Percentiles rank a stretch among this genome's conserved stretches.
Conservation (phyloP, 371 early-diverging fungal species). For the Entomophthora muscae region DNA sequence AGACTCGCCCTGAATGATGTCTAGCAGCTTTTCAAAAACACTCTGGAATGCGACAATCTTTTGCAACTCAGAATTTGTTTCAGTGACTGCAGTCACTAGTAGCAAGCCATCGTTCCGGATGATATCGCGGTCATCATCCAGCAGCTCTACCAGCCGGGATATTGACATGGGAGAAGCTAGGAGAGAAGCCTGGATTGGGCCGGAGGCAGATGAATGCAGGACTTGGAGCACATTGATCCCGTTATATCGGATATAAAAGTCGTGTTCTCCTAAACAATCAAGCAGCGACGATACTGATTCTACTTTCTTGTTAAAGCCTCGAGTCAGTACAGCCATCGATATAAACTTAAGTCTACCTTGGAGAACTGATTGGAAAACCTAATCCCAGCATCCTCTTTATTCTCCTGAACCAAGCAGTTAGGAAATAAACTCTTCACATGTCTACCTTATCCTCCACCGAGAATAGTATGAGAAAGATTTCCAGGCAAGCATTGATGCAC, state of each 20-base stretch:
- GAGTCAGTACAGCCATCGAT: too few relatives aligned
- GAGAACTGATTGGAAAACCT: conserved; percentile 29
- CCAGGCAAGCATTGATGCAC: conserved; percentile 18
- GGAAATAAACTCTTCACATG: too few relatives aligned
- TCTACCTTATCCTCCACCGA: background rate
- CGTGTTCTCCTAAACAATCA: conserved; percentile 71
- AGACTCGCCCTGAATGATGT: conserved; percentile 78
- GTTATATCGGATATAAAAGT: conserved; percentile 84
- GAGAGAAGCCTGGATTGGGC: conserved; percentile 63
- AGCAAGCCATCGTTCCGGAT: conserved; percentile 89
- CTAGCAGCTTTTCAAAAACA: conserved; percentile 78
- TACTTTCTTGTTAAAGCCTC: conserved; percentile 32
- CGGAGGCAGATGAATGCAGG: conserved; percentile 39
- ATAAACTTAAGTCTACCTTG: too few relatives aligned
- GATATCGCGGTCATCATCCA: conserved; percentile 82
- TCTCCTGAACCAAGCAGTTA: background rate
- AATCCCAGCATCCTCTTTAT: conserved; percentile 18
- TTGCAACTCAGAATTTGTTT: conserved; percentile 84
- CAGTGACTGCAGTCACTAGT: conserved; percentile 71
- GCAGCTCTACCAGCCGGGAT: conserved; percentile 74
- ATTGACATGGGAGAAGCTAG: conserved; percentile 81
- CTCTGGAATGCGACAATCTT: conserved; percentile 95
- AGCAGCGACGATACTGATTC: conserved; percentile 57
- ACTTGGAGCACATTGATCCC: conserved; percentile 67
- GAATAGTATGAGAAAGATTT: background rate